Evolutionary conservation across 2,329 filamentous ascomycete species (phyloP).

Genomic region (Colletotrichum lindemuthianum): DNA sequence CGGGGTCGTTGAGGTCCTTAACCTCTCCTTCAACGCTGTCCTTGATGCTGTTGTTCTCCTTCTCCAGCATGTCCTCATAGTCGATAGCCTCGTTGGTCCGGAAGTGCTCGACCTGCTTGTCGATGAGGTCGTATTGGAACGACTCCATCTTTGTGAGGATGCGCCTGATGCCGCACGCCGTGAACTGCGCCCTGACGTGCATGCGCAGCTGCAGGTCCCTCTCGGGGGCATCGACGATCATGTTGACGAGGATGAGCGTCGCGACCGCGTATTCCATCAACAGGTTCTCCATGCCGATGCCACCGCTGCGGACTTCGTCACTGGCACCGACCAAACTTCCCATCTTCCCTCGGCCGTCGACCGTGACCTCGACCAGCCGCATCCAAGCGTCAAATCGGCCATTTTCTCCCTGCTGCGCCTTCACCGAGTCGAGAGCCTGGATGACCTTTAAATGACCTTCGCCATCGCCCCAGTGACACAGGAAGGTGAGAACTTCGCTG

Average conservation of each 20-base stretch:
- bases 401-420: slow-evolving; percentile 87
- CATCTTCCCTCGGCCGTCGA: slow-evolving; percentile 98
- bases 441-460: slow-evolving; percentile 93
- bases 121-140: slow-evolving; percentile 97
- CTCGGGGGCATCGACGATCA: slow-evolving; percentile 92
- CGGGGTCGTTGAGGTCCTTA: slow-evolving; percentile 91
- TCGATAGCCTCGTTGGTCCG: slow-evolving; percentile 95
- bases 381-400: slow-evolving; percentile 98
- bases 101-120: slow-evolving; percentile 97
- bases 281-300: slow-evolving; percentile 98
- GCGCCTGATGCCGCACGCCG: slow-evolving; percentile 92
- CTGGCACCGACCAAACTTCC: slow-evolving; percentile 96
- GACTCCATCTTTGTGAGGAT: slow-evolving; percentile 96
- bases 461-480: slow-evolving; percentile 93
- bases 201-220: slow-evolving; percentile 89
- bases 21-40: slow-evolving; percentile 86
- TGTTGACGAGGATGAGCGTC: slow-evolving; percentile 94
- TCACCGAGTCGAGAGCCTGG: slow-evolving; percentile 91
- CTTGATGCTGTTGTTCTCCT: slow-evolving; percentile 89
- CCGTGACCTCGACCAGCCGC: slow-evolving; percentile 95
- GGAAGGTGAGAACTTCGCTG: slow-evolving; percentile 94
- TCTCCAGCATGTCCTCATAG: slow-evolving; percentile 95
- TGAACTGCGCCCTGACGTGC: slow-evolving; percentile 96
- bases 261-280: slow-evolving; percentile 99
- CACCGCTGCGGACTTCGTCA: slow-evolving; percentile 93